Conservation (phyloP, 805 yeast genomes). For the Candida methanosorbosa region DNA sequence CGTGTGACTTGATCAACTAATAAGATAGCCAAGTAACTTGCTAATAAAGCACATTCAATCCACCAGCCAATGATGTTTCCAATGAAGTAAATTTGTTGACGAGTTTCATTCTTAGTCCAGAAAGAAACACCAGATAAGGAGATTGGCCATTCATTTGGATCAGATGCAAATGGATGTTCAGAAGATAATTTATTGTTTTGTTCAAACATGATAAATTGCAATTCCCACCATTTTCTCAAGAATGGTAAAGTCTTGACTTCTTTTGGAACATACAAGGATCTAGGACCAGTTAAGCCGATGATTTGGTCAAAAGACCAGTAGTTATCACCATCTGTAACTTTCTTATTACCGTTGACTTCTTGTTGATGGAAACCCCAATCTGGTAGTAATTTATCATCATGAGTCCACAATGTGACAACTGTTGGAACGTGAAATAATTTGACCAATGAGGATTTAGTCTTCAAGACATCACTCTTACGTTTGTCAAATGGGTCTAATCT, state of each 20-base stretch:
- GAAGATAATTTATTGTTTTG: constrained; percentile 83
- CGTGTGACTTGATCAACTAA: constrained; percentile 69
- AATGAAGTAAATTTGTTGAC: constrained; percentile 76
- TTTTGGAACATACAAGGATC: constrained; percentile 61
- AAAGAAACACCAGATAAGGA: constrained; percentile 87
- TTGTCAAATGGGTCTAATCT: constrained; percentile 56
- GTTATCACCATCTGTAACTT: constrained; percentile 56
- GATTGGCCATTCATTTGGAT: constrained; percentile 88
- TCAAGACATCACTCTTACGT: constrained; percentile 41
- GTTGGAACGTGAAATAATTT: constrained; percentile 78
- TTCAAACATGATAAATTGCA: constrained; percentile 81
- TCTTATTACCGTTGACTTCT: constrained; percentile 93
- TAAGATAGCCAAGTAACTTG: constrained; percentile 55
- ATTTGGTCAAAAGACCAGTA: constrained; percentile 73
- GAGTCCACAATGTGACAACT: constrained; percentile 91
- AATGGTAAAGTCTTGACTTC: constrained; percentile 58
- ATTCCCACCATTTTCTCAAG: constrained; percentile 80
- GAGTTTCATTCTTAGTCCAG: constrained; percentile 70
- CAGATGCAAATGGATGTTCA: constrained; percentile 93
- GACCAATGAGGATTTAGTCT: constrained; percentile 62
- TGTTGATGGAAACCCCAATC: constrained; percentile 93
- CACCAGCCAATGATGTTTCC: constrained; percentile 93
- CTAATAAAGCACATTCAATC: constrained; percentile 60
- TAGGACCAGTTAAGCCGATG: constrained; percentile 50
- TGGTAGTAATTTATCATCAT: constrained; percentile 73